phyloP scores from a whole-genome alignment of 1,284 basidiomycete species.

The Ceratobasidium sp. region DNA sequence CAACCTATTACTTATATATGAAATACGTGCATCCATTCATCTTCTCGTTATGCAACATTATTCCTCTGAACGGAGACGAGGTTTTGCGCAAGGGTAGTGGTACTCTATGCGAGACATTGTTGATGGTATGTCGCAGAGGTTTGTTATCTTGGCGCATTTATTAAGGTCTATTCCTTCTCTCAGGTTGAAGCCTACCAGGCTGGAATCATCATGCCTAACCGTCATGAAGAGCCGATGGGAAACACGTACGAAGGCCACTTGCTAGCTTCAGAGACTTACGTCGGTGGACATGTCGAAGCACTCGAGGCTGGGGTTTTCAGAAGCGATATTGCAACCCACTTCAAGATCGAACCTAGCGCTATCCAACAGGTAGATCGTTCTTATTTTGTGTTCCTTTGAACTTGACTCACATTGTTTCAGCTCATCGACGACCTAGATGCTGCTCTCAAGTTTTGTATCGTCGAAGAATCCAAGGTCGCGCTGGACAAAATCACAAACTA shows the following conservation, averaged over 20 bases:
- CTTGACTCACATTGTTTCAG: conserved; percentile 61
- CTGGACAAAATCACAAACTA: conserved; percentile 95
- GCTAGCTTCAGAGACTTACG: conserved; percentile 97
- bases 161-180: neutral
- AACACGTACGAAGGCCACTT: conserved; percentile 97
- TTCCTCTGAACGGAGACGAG: conserved; percentile 96
- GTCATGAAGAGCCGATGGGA: conserved; percentile 93
- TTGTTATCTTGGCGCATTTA: conserved; percentile 4
- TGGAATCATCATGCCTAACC: conserved; percentile 97
- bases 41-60: conserved; percentile 99
- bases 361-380: conserved; percentile 77
- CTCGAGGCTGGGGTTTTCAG: conserved; percentile 98
- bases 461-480: conserved; percentile 86
- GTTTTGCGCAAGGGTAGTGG: conserved; percentile 96
- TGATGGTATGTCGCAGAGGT: conserved; percentile 80
- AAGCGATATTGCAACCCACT: conserved; percentile 94
- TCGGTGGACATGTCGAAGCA: conserved; percentile 99
- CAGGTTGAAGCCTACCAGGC: conserved; percentile 96
- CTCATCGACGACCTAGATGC: conserved; percentile 95
- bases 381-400: neutral
- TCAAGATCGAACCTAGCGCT: conserved; percentile 92
- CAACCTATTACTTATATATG: conserved; percentile 99
- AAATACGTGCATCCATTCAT: conserved; percentile 99
- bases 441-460: conserved; percentile 90
- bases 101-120: conserved; percentile 95